phyloP scores from a whole-genome alignment of 306 rosid species.

The Fragaria vesca region DNA sequence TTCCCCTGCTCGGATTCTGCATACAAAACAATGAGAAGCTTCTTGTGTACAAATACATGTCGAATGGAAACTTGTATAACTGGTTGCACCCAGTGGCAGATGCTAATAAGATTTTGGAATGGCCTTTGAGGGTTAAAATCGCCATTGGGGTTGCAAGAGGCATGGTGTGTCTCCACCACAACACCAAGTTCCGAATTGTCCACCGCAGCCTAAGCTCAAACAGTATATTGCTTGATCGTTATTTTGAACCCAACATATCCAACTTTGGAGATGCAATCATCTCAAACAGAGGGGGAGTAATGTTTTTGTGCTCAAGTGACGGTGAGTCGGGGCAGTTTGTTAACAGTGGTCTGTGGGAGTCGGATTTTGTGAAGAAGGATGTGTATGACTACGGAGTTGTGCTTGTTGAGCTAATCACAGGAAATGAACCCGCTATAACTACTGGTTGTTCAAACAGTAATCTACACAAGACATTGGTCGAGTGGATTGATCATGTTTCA shows the following conservation, averaged over 20 bases:
- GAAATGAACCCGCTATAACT: background rate
- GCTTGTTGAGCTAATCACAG: constrained; percentile 20
- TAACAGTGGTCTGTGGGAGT: constrained; percentile 3
- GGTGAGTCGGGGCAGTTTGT: constrained; percentile 6
- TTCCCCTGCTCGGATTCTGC: constrained; percentile 13
- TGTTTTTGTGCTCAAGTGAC: constrained; percentile 17
- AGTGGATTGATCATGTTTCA: constrained; percentile 9
- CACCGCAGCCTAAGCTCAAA: constrained; percentile 10
- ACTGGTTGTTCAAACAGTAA: background rate
- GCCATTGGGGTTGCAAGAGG: constrained; percentile 19
- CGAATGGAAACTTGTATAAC: constrained; percentile 21
- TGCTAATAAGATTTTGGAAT: constrained; percentile 11
- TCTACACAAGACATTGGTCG: constrained; percentile 8
- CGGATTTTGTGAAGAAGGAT: constrained; percentile 24
- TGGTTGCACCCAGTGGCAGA: constrained; percentile 5
- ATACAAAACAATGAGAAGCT: constrained; percentile 15
- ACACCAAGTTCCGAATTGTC: constrained; percentile 11
- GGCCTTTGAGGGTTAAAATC: constrained; percentile 22
- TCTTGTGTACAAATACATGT: constrained; percentile 22
- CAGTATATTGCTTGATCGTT: background rate
- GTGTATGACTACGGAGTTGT: constrained; percentile 13
- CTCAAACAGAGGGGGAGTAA: constrained; percentile 16
- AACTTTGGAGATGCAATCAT: constrained; percentile 8
- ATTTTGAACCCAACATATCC: constrained; percentile 20
- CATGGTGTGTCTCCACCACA: constrained; percentile 22